These are phyloP conservation scores for Schwanniomyces polymorphus DNA, from an alignment of 805 yeast species.

Conservation along the genomic window DNA sequence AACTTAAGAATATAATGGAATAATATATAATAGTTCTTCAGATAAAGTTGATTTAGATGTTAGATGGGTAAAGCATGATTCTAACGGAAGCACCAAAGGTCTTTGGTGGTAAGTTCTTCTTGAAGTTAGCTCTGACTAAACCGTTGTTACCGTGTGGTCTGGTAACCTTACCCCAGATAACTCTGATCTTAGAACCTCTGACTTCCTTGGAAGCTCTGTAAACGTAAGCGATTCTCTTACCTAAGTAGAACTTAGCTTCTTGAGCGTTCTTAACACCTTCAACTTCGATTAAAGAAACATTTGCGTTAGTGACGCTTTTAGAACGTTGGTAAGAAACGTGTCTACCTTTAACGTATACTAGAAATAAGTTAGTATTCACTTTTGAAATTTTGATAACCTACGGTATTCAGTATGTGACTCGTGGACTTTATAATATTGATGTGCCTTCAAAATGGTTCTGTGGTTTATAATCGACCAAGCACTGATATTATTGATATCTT, in stretches of 20 bases:
- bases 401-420: background rate
- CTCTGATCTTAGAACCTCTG: constrained; percentile 99
- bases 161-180: constrained; percentile 99
- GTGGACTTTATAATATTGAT: no score
- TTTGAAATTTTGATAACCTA: background rate
- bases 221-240: constrained; percentile 99
- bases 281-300: constrained; percentile 92
- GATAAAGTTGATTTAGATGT: constrained; percentile 67
- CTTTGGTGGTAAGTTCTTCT: constrained; percentile 98
- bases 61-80: constrained; percentile 99
- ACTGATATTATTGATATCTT: background rate
- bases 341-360: constrained; percentile 99
- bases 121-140: constrained; percentile 98
- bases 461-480: background rate
- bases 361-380: constrained; percentile 32
- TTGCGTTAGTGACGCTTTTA: constrained; percentile 97
- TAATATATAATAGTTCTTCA: constrained; percentile 5
- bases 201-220: constrained; percentile 98
- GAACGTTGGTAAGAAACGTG: constrained; percentile 99
- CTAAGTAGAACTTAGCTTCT: constrained; percentile 98
- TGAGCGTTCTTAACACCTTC: constrained; percentile 92
- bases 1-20: constrained; percentile 6
- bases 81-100: constrained; percentile 99
- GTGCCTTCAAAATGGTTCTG: background rate
- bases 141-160: constrained; percentile 99